Base-by-base conservation (phyloP, 768 basidiomycete species). In the Lentinula aciculospora region DNA sequence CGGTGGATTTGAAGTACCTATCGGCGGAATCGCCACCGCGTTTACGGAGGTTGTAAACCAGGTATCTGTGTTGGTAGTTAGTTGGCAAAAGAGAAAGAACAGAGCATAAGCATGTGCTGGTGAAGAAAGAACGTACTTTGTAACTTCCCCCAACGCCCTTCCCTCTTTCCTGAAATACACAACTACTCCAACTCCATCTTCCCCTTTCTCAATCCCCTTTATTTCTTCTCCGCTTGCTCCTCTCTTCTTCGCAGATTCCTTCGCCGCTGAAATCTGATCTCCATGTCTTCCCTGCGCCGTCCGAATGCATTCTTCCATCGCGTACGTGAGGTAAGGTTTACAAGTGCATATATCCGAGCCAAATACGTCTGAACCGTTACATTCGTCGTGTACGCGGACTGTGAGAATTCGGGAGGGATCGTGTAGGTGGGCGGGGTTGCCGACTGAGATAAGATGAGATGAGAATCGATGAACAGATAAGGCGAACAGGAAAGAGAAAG, bases 91-190 rank as follows among this genome's bases (percentile, higher is more conserved):
- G 45, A 19, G n/a, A 19, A 19, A 19, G 25, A 27, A 8, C 6
- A n/a, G 44, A 45, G 25, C 6, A 6, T 6, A 50, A 31, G 23
- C 49, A 29, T 13, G 75, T n/a, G n/a, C n/a, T n/a, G n/a, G n/a
- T n/a, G n/a, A n/a, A n/a, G n/a, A n/a, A n/a, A n/a, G n/a, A n/a
- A n/a, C 78, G 61, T 64, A 90, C 84, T 93, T 94, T 45, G 92
- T 93, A 12, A 96, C 94, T 71, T 98, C 95, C 2, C 95, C 95
- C 1, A 98, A 77, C 0, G 93, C 93, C 40, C 95, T 82, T 10
- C 94, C 94, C 71, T 96, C 93, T 68, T 96, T 94, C 56, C 94
- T 80, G 81, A 96, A 95, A 72, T 98, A 98, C 9, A 95, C 86
- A 17, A 96, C 90, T 27, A 94, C 81, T 19, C 96, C 96, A 25